Percentiles rank a stretch among this genome's conserved stretches.
phyloP scores from a whole-genome alignment of 2,329 filamentous ascomycete genomes.

The Colletotrichum chrysophilum region DNA sequence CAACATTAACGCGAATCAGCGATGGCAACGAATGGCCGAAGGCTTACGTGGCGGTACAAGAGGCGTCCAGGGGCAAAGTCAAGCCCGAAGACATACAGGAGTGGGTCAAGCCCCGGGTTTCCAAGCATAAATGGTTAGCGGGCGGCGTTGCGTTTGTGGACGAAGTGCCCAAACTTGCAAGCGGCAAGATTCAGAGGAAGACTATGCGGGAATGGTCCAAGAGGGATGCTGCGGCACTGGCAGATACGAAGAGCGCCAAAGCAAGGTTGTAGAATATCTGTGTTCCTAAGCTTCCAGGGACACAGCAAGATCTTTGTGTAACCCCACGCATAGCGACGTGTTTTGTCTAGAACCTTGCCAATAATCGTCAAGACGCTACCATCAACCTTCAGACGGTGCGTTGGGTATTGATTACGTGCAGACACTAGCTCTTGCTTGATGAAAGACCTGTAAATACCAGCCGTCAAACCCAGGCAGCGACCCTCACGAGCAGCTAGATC shows the following conservation, averaged over 20 bases:
- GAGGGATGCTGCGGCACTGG: slow-evolving; percentile 46
- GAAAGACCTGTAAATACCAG: background rate
- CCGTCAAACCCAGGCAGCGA: background rate
- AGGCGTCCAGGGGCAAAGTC: slow-evolving; percentile 46
- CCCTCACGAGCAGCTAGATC: background rate
- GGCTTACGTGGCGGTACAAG: slow-evolving; percentile 57
- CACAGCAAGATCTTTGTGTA: background rate
- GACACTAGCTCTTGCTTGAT: background rate
- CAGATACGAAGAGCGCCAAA: slow-evolving; percentile 13
- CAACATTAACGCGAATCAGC: slow-evolving; percentile 24
- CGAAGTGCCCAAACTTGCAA: slow-evolving; percentile 60
- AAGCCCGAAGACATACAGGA: slow-evolving; percentile 57
- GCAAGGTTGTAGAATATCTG: slow-evolving; percentile 8
- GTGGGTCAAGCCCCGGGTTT: slow-evolving; percentile 49
- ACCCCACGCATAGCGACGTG: background rate
- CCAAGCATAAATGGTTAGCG: slow-evolving; percentile 56
- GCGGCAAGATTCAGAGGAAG: slow-evolving; percentile 64
- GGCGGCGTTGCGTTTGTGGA: slow-evolving; percentile 61
- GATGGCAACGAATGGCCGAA: slow-evolving; percentile 56
- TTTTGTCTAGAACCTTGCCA: background rate
- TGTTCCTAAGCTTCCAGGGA: background rate
- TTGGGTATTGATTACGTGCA: background rate
- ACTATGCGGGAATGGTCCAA: slow-evolving; percentile 62
- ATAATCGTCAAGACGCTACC: background rate
- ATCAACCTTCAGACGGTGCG: background rate